Base-by-base conservation (phyloP, 2,329 filamentous ascomycete species). In the Septoria linicola region DNA sequence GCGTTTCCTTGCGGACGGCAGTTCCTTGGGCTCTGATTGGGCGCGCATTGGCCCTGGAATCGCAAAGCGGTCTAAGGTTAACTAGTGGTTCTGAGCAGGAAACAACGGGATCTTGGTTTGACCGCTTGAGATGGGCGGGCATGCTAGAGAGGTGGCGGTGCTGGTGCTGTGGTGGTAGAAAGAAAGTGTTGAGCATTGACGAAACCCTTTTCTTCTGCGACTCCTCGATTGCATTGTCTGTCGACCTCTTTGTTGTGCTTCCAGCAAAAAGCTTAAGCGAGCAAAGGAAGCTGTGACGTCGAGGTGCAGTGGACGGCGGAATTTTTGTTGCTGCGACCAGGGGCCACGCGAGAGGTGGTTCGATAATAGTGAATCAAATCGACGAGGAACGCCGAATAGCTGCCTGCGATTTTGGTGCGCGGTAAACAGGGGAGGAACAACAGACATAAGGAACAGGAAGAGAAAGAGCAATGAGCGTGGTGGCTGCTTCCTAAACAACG, bases 401-500 rank as follows among this genome's bases (percentile, higher is more conserved):
- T 34, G 31, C 11, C 4, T 6, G 11, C 4, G 14, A 6, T 34
- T 34, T 13, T 34, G 31, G 31, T n/a, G 31, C 8, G 21, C 17
- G 27, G n/a, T 34, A 30, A 17, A 30, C 11, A 23, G 16, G 14
- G 27, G 14, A 32, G 34, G 30, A 8, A 17, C 17, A 20, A 44
- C 23, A 34, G 32, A 32, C 23, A 35, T 17, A 20, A 44, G 41
- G 13, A 20, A 7, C 8, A 20, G 8, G 17, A 16, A 25, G 4
- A 30, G 20, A 30, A 25, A 34, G 41, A 25, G 41, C 34, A 27
- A 46, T 46, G 32, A 32, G 19, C 17, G 25, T 25, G 16, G 30
- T 25, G 27, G 19, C 41, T 35, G 41, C 31, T n/a, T 14, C n/a
- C 78, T 0, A 36, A 8, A 42, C 31, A 8, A n/a, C 27, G 32